These are phyloP conservation scores for Neoscytalidium dimidiatum DNA, from an alignment of 2,329 filamentous ascomycete species.

Conservation along the genomic window DNA sequence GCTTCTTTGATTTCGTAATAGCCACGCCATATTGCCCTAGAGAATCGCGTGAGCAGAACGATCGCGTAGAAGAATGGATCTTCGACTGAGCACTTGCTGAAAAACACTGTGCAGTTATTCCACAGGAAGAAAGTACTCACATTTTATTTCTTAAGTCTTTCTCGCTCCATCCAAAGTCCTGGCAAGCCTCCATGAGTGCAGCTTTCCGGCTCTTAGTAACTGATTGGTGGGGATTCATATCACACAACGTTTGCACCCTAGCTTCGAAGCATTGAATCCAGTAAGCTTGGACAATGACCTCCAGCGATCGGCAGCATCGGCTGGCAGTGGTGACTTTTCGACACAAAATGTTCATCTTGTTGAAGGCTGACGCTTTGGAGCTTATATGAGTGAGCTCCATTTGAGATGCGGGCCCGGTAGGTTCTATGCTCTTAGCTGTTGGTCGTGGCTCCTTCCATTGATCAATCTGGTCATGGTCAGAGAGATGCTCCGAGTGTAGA, in stretches of 20 bases:
- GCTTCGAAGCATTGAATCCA: conserved; percentile 60
- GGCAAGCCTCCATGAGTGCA: conserved; percentile 56
- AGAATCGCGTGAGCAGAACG: no score
- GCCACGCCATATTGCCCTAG: conserved; percentile 56
- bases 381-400: not conserved
- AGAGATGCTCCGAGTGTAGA: not conserved
- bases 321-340: conserved; percentile 52
- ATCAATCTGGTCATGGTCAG: conserved; percentile 24
- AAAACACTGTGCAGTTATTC: not conserved
- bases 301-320: conserved; percentile 57
- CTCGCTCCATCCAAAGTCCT: conserved; percentile 57
- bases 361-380: conserved; percentile 30
- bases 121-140: not conserved
- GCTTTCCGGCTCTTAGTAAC: conserved; percentile 53
- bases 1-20: conserved; percentile 61
- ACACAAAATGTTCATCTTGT: conserved; percentile 46
- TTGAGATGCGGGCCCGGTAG: not conserved
- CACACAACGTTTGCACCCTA: conserved; percentile 46
- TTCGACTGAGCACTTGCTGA: no score
- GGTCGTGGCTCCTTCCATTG: conserved; percentile 8
- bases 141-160: conserved; percentile 58
- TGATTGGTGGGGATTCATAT: conserved; percentile 44
- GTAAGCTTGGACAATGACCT: conserved; percentile 60
- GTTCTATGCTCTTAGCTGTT: not conserved
- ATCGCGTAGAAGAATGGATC: no score